A percentile compares a stretch with the other conserved stretches of the same genome.
Conservation (phyloP, 805 yeast species). For the Myxozyma kluyveri region DNA sequence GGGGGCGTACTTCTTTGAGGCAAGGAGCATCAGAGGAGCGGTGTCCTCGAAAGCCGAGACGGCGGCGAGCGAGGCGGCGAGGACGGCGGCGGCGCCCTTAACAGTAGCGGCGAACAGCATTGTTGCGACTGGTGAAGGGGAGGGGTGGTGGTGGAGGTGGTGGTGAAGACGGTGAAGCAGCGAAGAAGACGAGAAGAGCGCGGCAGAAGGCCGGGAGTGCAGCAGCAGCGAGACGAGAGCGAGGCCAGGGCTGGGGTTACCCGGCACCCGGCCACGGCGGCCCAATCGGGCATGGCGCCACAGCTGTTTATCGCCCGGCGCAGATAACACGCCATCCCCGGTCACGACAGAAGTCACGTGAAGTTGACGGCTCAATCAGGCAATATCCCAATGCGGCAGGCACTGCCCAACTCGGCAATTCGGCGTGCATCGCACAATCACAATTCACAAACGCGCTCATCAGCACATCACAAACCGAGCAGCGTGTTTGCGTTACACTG, state of each 20-base stretch:
- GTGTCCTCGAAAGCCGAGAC: slow-evolving; percentile 33
- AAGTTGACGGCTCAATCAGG: too few relatives aligned
- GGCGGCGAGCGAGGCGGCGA: slow-evolving; percentile 23
- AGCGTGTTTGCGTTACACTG: neutral
- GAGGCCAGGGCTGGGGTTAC: neutral
- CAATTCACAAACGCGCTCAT: neutral
- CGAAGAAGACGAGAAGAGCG: slow-evolving; percentile 1
- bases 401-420: too few relatives aligned
- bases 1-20: slow-evolving; percentile 23
- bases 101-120: slow-evolving; percentile 22
- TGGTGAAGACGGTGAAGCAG: neutral
- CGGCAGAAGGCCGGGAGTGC: neutral
- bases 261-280: neutral
- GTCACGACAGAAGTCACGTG: too few relatives aligned
- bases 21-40: slow-evolving; percentile 31
- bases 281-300: neutral
- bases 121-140: neutral
- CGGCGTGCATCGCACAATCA: too few relatives aligned
- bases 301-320: neutral
- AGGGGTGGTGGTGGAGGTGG: slow-evolving; percentile 5
- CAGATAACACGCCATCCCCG: neutral
- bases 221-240: slow-evolving; percentile 6
- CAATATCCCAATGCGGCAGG: too few relatives aligned
- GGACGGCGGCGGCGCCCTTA: slow-evolving; percentile 22
- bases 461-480: neutral